These are phyloP conservation scores for Kodamaea hsintzibuensis DNA, from an alignment of 805 yeast species.

Conservation along the genomic window DNA sequence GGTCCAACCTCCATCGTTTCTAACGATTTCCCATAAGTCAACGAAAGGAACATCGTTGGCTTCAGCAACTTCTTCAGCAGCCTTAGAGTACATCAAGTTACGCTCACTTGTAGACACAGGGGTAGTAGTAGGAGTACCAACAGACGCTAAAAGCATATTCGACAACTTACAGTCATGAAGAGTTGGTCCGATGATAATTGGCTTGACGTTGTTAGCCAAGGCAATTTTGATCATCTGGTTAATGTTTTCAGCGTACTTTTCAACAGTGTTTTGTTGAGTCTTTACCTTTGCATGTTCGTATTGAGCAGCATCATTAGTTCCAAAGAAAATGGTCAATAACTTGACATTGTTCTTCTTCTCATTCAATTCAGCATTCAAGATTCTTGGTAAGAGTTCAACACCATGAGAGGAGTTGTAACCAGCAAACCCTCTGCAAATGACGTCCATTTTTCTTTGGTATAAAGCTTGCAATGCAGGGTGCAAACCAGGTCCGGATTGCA, in stretches of 20 bases:
- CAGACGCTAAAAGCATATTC: not conserved
- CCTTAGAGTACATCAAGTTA: slow-evolving; percentile 47
- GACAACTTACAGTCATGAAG: slow-evolving; percentile 40
- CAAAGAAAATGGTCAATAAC: slow-evolving; percentile 66
- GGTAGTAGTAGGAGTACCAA: not conserved
- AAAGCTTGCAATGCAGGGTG: slow-evolving; percentile 49
- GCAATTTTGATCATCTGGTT: slow-evolving; percentile 42
- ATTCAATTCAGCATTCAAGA: slow-evolving; percentile 45
- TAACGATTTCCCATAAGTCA: slow-evolving; percentile 50
- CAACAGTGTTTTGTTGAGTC: slow-evolving; percentile 50
- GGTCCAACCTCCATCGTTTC: slow-evolving; percentile 30
- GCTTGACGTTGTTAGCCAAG: slow-evolving; percentile 43
- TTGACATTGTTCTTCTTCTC: slow-evolving; percentile 28
- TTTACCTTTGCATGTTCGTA: slow-evolving; percentile 13
- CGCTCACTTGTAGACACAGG: not conserved
- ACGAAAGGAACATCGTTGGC: slow-evolving; percentile 54
- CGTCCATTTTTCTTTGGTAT: slow-evolving; percentile 63
- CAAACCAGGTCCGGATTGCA: slow-evolving; percentile 39
- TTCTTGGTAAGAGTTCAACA: slow-evolving; percentile 30
- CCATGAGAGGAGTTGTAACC: slow-evolving; percentile 78
- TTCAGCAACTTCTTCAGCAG: slow-evolving; percentile 46
- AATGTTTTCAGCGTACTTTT: slow-evolving; percentile 50
- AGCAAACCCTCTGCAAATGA: slow-evolving; percentile 70
- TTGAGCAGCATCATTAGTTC: slow-evolving; percentile 65
- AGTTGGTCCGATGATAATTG: slow-evolving; percentile 65